Conservation (phyloP, 148 eudicot genomes). For the Drosera capensis region DNA sequence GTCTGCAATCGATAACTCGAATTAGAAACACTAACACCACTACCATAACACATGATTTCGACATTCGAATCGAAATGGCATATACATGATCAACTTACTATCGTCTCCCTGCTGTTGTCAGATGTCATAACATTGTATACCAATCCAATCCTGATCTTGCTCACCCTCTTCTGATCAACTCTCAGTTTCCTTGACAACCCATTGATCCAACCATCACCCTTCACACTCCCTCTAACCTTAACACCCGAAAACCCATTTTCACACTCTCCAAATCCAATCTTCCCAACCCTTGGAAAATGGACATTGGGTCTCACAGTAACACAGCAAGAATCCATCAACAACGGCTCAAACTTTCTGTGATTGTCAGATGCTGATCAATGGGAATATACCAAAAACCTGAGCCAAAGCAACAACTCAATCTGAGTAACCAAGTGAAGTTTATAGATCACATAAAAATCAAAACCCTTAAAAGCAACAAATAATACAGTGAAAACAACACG, state of each 20-base stretch:
- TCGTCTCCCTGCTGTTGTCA: background rate
- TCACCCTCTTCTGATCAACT: background rate
- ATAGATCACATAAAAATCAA: conserved; percentile 9
- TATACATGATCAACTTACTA: conserved; percentile 4
- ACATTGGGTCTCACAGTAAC: conserved; percentile 34
- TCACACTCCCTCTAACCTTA: conserved; percentile 39
- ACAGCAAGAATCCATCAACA: conserved; percentile 49
- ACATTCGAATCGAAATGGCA: too few relatives aligned
- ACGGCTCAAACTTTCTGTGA: background rate
- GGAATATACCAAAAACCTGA: background rate
- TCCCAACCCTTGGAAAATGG: conserved; percentile 22
- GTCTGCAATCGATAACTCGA: conserved; percentile 22
- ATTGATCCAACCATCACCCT: conserved; percentile 20
- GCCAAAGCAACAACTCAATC: conserved; percentile 9
- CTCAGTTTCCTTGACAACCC: conserved; percentile 9
- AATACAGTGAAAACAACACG: background rate
- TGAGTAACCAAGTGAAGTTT: conserved; percentile 12
- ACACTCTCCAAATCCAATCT: conserved; percentile 8
- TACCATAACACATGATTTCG: too few relatives aligned
- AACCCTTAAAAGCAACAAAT: background rate
- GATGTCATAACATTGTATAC: background rate
- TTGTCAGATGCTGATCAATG: conserved; percentile 3
- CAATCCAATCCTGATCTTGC: background rate
- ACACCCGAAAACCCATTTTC: conserved; percentile 50
- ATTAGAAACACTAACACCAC: conserved; percentile 7